A percentile compares a stretch with the other conserved stretches of the same genome.
These are phyloP conservation scores for Cucurbita argyrosperma DNA, from an alignment of 306 rosid genomes.

Conservation along the genomic window DNA sequence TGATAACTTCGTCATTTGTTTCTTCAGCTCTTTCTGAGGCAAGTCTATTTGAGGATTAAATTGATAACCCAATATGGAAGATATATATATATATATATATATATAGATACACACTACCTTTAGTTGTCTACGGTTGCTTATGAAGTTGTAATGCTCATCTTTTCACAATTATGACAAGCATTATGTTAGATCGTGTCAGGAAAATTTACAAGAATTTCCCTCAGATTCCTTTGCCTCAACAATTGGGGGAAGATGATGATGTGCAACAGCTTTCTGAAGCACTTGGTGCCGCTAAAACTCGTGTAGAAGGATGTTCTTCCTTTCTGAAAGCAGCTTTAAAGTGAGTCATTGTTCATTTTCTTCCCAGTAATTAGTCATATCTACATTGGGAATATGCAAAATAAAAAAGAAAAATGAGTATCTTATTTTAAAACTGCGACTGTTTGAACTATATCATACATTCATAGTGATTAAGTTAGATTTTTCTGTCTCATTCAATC, in stretches of 20 bases:
- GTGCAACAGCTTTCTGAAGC: conserved; percentile 71
- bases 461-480: not conserved
- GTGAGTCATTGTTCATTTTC: conserved; percentile 26
- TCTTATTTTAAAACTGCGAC: not conserved
- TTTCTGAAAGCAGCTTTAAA: conserved; percentile 82
- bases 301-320: conserved; percentile 85
- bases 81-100: not conserved
- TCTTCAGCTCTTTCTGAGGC: not conserved
- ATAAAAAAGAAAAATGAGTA: not conserved
- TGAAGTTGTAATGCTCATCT: conserved; percentile 2
- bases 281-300: conserved; percentile 63
- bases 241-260: conserved; percentile 63
- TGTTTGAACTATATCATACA: not conserved
- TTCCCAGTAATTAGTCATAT: not conserved
- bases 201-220: conserved; percentile 62
- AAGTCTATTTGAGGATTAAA: conserved; percentile 10
- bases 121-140: conserved; percentile 1
- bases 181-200: conserved; percentile 47
- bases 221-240: conserved; percentile 50
- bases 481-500: not conserved
- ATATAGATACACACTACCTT: not conserved
- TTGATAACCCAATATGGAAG: not conserved
- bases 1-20: not conserved
- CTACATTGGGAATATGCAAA: not conserved
- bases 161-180: conserved; percentile 17